These are phyloP conservation scores for Colletotrichum abscissum DNA, from an alignment of 2,329 filamentous ascomycete species.

Conservation along the genomic window DNA sequence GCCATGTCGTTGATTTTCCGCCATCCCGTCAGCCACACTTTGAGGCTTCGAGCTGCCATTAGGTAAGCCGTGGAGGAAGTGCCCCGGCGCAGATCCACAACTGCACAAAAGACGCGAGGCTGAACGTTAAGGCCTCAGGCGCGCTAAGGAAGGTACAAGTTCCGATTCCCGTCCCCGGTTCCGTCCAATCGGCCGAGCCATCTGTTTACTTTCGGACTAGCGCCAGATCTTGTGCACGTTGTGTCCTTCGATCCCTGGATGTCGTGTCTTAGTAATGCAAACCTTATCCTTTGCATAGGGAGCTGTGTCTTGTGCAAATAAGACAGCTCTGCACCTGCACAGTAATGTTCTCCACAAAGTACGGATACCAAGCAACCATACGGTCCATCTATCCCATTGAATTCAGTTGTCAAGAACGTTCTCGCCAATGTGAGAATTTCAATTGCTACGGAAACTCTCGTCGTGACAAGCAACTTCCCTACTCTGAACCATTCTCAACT, in stretches of 20 bases:
- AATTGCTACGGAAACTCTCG: not conserved
- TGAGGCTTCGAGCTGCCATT: not conserved
- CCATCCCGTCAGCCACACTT: constrained; percentile 17
- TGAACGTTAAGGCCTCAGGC: not conserved
- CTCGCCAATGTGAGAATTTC: not conserved
- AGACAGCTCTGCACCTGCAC: constrained; percentile 1
- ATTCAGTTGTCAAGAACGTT: not conserved
- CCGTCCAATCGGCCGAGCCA: constrained; percentile 24
- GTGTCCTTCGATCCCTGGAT: constrained; percentile 23
- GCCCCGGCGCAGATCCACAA: constrained; percentile 12
- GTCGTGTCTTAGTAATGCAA: constrained; percentile 35
- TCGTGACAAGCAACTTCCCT: constrained; percentile 24
- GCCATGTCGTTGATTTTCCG: not conserved
- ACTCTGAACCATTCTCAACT: not conserved
- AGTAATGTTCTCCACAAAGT: not conserved
- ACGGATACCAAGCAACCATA: not conserved
- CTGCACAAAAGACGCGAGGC: constrained; percentile 32
- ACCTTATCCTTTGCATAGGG: constrained; percentile 35
- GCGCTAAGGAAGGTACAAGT: constrained; percentile 21
- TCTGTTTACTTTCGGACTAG: constrained; percentile 9
- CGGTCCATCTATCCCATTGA: not conserved
- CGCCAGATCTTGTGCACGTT: constrained; percentile 32
- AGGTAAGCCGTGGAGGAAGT: not conserved
- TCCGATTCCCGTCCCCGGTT: constrained; percentile 28
- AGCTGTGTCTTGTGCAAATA: constrained; percentile 16